Evolutionary conservation across 225 moss, liverwort and hornwort genomes (phyloP), one percentile per base, ranked within the genome.

Genomic region (Sphagnum tenellum): DNA sequence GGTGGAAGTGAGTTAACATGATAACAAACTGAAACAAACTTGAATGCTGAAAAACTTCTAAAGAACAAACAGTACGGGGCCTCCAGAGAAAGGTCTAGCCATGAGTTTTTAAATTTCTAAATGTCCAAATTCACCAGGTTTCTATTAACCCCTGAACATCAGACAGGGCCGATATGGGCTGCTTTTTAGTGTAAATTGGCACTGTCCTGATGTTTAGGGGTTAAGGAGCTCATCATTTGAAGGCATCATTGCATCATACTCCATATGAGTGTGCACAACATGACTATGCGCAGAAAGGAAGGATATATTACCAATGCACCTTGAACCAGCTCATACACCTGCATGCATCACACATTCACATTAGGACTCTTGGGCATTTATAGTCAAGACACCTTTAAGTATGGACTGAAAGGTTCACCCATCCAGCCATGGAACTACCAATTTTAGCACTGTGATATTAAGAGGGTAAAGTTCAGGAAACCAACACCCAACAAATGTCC

Each of bases 241-340:
- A 58, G 9, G 44, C 58, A 58, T 58, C 13, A 8, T 58, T 58
- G 58, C 44, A 44, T 58, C 12, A 5, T 45, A 14, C 61, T 14
- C 61, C 45, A 29, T 47, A 45, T 11, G 47, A 11, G 44, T 14
- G 11, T 7, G 61, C 14, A 9, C 10, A 47, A 5, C 29, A 29
- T 29, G 29, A 29, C 8, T 13, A 6, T 3, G 7, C 8, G 44
- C 12, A 64, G 50, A 8, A 11, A 62, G 56, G 2, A 44, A 72
- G 64, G 11, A 55, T 64, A 12, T 67, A 75, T 48, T 80, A 86
- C 86, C 83, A 86, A 71, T 64, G 83, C 86, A 62, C 86, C 86
- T 86, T 86, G 86, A 47, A 86, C 71, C 8, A 86, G 80, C 72
- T 86, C 86, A 46, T 86, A 86, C 10, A 63, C 83, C 86, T 86